These are phyloP conservation scores for Intubia oerlemansii DNA, from an alignment of 2,329 filamentous ascomycete species.

Conservation along the genomic window DNA sequence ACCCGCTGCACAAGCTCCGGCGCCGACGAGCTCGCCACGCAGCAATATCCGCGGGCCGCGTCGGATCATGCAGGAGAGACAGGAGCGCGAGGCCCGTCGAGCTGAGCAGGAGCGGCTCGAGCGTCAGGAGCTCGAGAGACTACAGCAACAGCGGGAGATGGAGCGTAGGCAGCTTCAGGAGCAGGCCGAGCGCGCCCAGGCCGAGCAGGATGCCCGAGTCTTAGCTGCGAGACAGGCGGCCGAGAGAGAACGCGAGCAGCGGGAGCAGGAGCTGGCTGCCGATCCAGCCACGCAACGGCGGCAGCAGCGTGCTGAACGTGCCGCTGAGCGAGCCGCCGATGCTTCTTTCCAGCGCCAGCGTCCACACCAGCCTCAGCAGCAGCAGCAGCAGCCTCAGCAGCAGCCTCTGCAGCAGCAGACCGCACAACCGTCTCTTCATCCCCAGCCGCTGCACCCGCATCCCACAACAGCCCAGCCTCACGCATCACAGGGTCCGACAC, in stretches of 20 bases:
- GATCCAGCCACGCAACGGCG: conserved; percentile 15
- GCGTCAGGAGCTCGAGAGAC: no score
- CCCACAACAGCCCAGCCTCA: no score
- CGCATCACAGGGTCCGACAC: no score
- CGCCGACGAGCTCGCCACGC: conserved; percentile 31
- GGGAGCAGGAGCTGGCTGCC: conserved; percentile 17
- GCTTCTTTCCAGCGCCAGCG: conserved; percentile 3
- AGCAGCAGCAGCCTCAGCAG: conserved; percentile 2
- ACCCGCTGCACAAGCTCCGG: conserved; percentile 29
- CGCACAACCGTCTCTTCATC: no score
- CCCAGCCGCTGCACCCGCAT: conserved; percentile 3
- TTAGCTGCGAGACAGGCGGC: conserved; percentile 23
- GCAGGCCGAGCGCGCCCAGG: conserved; percentile 34
- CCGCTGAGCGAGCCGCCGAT: no score
- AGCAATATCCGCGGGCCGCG: conserved; percentile 59
- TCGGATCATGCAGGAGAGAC: conserved; percentile 78
- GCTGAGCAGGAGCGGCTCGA: conserved; percentile 44
- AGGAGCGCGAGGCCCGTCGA: conserved; percentile 51
- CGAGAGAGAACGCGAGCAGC: conserved; percentile 23
- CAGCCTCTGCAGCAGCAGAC: conserved; percentile 5
- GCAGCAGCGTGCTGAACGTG: conserved; percentile 14
- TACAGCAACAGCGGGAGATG: no score
- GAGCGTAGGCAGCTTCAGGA: no score
- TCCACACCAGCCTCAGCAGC: conserved; percentile 4
- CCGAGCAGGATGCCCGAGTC: conserved; percentile 32